Evolutionary conservation across 345 rosid genomes (phyloP).

Genomic region (Eucalyptus curtisii): DNA sequence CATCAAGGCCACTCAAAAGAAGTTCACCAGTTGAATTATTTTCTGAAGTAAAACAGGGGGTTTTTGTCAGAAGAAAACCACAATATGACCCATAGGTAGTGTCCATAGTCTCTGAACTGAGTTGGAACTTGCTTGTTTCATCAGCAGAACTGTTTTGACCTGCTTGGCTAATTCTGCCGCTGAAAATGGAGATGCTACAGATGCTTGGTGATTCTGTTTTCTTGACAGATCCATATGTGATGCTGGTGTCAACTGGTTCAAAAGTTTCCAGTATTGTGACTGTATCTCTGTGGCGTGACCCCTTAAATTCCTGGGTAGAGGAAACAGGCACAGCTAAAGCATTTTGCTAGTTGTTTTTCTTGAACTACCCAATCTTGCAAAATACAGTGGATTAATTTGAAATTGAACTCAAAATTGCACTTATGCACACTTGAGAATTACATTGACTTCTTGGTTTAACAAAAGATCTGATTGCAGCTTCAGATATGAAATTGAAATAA

Average conservation of each 20-base stretch:
- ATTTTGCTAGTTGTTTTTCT: background rate
- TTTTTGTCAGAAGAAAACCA: slow-evolving; percentile 7
- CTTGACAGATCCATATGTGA: slow-evolving; percentile 3
- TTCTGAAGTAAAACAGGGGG: slow-evolving; percentile 3
- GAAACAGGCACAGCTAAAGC: background rate
- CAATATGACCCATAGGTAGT: slow-evolving; percentile 1
- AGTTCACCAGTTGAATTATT: slow-evolving; percentile 50
- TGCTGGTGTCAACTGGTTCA: slow-evolving; percentile 5
- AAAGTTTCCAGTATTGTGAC: slow-evolving; percentile 1
- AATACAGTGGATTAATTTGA: background rate
- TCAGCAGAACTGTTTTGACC: background rate
- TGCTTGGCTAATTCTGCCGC: background rate
- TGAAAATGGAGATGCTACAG: slow-evolving; percentile 5
- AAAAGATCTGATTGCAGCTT: background rate
- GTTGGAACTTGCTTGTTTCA: background rate
- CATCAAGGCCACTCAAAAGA: slow-evolving; percentile 44
- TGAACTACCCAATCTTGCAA: background rate
- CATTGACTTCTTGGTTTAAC: background rate
- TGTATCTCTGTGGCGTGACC: background rate
- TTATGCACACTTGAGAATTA: background rate
- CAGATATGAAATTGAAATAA: background rate
- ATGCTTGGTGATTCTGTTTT: background rate
- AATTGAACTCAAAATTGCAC: background rate
- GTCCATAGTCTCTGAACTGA: background rate
- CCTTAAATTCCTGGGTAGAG: background rate